Evolutionary conservation across 108 stramenopile species (phyloP).

Genomic region (Skeletonema potamos): DNA sequence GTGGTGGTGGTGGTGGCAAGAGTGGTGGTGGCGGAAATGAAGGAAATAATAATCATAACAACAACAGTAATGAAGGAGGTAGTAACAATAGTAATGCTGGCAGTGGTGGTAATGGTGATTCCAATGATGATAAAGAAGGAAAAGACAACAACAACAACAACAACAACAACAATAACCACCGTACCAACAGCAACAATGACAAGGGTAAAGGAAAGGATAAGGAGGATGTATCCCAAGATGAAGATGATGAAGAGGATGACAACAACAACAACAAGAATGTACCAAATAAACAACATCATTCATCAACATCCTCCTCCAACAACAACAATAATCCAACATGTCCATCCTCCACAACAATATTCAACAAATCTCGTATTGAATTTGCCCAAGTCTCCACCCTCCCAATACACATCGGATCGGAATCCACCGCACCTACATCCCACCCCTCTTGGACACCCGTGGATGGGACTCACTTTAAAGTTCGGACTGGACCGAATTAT

Average conservation of each 20-base stretch:
- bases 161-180: neutral
- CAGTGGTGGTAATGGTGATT: neutral
- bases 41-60: neutral
- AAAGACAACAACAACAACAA: conserved; percentile 11
- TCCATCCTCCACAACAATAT: conserved; percentile 10
- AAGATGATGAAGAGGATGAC: neutral
- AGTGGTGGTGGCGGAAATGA: conserved; percentile 3
- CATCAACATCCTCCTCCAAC: neutral
- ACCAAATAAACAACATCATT: neutral
- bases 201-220: neutral
- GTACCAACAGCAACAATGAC: neutral
- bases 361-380: conserved; percentile 13
- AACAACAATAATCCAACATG: neutral
- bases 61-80: neutral
- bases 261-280: neutral
- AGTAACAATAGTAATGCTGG: neutral
- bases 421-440: conserved; percentile 26
- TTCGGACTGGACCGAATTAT: conserved; percentile 55
- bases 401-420: conserved; percentile 20
- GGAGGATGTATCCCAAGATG: neutral
- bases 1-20: neutral
- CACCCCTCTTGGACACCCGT: conserved; percentile 44
- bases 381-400: conserved; percentile 36
- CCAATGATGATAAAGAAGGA: conserved; percentile 10
- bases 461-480: conserved; percentile 41